Evolutionary conservation across 148 eudicot genomes (phyloP), one percentile per base, ranked within the genome.

Genomic region (Persicaria maculosa): DNA sequence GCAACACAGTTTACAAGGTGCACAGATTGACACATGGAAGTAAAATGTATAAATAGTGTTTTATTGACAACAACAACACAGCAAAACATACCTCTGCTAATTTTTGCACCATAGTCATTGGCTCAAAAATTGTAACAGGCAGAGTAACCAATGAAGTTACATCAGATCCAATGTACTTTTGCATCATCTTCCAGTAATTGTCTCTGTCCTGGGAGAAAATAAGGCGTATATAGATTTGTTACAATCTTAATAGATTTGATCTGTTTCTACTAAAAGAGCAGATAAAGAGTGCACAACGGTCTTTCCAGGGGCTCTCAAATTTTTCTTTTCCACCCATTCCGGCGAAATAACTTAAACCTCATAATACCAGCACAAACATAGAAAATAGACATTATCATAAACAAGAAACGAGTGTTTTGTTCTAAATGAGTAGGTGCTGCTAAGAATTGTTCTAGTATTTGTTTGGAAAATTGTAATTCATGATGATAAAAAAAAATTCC

Each of bases 51-150:
- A 59, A 59, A 22, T 20, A 58, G 22, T 59, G 17, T 64, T 16
- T 36, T 20, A 53, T 70, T 75, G 74, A 44, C 45, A 12, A 45
- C 61, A 7, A 72, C n/a, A 58, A 59, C 73, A 77, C 73, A 77
- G 43, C 40, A 31, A 47, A 14, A 82, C 84, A 80, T 83, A 95
- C 99, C 99, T 95, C 99, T 11, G 99, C 99, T 92, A 95, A 89
- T 86, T 92, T 95, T 76, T 95, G 99, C 76, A 92, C 88, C 97
- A 92, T 92, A 22, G 99, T 89, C 99, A 95, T 92, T 36, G 99
- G 97, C 93, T 95, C 99, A 84, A 92, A 95, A 74, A 95, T 95
- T 74, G 88, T 85, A 36, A 95, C 99, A 3, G 99, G 99, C 54
- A 95, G 94, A 0, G 99, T 95, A 72, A 95, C 99, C 99, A 95